Percentiles rank a stretch among this genome's conserved stretches.
Conservation (phyloP, 495 filamentous ascomycete species). For the Xanthoparmelia taractica region DNA sequence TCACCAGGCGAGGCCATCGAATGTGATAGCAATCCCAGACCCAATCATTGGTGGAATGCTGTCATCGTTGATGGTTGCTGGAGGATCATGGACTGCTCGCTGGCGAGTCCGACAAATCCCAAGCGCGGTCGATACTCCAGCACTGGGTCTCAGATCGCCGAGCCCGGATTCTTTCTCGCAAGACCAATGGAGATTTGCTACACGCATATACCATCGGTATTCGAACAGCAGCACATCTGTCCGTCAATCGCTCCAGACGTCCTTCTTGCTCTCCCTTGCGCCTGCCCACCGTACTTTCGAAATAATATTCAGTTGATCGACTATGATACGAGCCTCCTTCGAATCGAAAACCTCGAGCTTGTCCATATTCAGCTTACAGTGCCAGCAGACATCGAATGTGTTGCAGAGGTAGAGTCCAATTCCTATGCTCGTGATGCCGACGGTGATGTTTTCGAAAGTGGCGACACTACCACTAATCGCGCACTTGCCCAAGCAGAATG, state of each 20-base stretch:
- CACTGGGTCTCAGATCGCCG: constrained; percentile 57
- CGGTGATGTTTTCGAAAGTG: constrained; percentile 89
- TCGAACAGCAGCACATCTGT: constrained; percentile 84
- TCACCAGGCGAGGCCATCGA: constrained; percentile 78
- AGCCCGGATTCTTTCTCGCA: constrained; percentile 85
- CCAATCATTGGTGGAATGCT: constrained; percentile 99
- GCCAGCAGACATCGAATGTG: constrained; percentile 82
- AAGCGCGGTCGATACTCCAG: constrained; percentile 67
- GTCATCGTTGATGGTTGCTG: constrained; percentile 91
- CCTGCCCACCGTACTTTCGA: constrained; percentile 83
- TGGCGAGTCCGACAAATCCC: constrained; percentile 86
- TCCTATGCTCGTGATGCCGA: constrained; percentile 74
- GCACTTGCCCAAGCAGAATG: constrained; percentile 89
- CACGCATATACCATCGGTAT: constrained; percentile 82
- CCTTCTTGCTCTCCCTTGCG: constrained; percentile 73
- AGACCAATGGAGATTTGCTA: constrained; percentile 84
- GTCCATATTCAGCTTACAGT: constrained; percentile 81
- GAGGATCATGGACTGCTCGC: constrained; percentile 91
- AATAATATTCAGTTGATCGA: constrained; percentile 68
- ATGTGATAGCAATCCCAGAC: constrained; percentile 57
- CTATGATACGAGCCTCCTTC: constrained; percentile 80
- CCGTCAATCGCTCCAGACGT: constrained; percentile 78
- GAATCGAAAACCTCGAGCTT: constrained; percentile 86
- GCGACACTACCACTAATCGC: constrained; percentile 69
- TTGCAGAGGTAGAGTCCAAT: constrained; percentile 84